These are phyloP conservation scores for Botryotinia calthae DNA, from an alignment of 2,329 filamentous ascomycete genomes.

Conservation along the genomic window DNA sequence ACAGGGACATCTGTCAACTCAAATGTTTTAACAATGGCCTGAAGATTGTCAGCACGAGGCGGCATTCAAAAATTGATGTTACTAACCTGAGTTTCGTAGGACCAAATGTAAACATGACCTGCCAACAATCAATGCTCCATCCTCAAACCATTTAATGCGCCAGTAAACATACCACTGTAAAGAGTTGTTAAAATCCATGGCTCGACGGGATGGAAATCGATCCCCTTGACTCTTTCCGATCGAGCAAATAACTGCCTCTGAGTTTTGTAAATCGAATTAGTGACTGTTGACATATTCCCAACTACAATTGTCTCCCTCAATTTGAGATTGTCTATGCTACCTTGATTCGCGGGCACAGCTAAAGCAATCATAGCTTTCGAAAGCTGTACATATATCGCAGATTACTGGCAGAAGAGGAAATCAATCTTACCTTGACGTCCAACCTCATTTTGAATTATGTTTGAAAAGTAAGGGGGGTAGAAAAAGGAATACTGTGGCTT, in stretches of 20 bases:
- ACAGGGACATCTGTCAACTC: slow-evolving; percentile 98
- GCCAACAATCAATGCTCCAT: slow-evolving; percentile 33
- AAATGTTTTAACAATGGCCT: slow-evolving; percentile 96
- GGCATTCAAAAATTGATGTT: background rate
- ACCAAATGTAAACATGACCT: slow-evolving; percentile 99
- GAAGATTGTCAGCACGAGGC: slow-evolving; percentile 24
- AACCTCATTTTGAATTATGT: slow-evolving; percentile 50
- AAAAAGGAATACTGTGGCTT: slow-evolving; percentile 30
- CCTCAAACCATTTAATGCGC: slow-evolving; percentile 25
- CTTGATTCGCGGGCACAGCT: slow-evolving; percentile 14
- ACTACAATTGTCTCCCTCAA: slow-evolving; percentile 28
- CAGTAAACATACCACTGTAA: slow-evolving; percentile 72
- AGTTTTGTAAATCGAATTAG: slow-evolving; percentile 42
- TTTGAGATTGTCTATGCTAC: slow-evolving; percentile 26
- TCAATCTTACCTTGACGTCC: slow-evolving; percentile 54
- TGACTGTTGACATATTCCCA: slow-evolving; percentile 26
- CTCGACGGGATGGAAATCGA: slow-evolving; percentile 95
- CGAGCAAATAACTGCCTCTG: slow-evolving; percentile 81
- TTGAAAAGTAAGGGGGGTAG: slow-evolving; percentile 25
- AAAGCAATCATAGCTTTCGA: slow-evolving; percentile 7
- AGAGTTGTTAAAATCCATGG: slow-evolving; percentile 96
- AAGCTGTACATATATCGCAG: background rate
- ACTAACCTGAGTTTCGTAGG: slow-evolving; percentile 80
- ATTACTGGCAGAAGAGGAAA: slow-evolving; percentile 13
- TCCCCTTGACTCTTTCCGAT: slow-evolving; percentile 93